Evolutionary conservation across 495 filamentous ascomycete genomes (phyloP).

Genomic region (Penicillium nucicola): DNA sequence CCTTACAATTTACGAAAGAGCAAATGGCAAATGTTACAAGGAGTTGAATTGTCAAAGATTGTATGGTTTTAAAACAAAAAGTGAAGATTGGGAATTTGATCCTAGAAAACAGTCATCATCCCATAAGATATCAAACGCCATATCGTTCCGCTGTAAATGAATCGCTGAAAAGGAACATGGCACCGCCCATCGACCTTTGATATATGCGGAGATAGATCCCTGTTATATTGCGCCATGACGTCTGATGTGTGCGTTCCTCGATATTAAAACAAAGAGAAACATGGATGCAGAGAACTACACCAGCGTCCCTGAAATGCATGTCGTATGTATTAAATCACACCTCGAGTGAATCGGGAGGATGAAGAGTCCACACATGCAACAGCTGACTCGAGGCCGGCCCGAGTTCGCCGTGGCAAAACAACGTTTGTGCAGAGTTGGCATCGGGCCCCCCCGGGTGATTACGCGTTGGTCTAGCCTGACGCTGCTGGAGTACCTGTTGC

Average conservation of each 20-base stretch:
- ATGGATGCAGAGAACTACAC: neutral
- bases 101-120: conserved; percentile 14
- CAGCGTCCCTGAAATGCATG: conserved; percentile 3
- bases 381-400: conserved; percentile 23
- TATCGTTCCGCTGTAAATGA: conserved; percentile 14
- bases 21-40: neutral
- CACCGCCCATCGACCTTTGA: conserved; percentile 9
- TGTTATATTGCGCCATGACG: conserved; percentile 16
- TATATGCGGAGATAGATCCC: conserved; percentile 18
- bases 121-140: conserved; percentile 22
- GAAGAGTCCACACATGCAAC: neutral
- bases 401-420: conserved; percentile 5
- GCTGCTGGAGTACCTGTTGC: conserved; percentile 10
- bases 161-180: conserved; percentile 26
- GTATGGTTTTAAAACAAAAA: conserved; percentile 3
- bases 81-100: conserved; percentile 9
- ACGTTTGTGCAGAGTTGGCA: neutral
- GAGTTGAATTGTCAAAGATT: neutral
- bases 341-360: neutral
- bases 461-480: neutral
- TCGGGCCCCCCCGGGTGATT: neutral
- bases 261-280: conserved; percentile 5
- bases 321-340: conserved; percentile 7
- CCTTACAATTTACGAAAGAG: neutral
- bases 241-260: conserved; percentile 9